Conservation (phyloP, 2,329 filamentous ascomycete genomes). For the Ascochyta clinopodiicola region DNA sequence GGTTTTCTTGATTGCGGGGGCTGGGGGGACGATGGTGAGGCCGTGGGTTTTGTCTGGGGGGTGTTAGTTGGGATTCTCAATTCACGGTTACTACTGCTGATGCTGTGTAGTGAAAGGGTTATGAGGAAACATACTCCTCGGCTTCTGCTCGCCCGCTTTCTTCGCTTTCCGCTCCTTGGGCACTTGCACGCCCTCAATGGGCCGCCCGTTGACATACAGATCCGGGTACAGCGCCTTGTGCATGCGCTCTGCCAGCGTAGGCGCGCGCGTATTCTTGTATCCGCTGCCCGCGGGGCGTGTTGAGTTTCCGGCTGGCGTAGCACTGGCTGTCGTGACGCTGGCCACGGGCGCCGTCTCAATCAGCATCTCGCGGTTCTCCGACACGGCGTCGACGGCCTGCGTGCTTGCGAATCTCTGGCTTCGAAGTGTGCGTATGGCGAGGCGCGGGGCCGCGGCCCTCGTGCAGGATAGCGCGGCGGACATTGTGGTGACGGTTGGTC, state of each 20-base stretch:
- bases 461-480: slow-evolving; percentile 61
- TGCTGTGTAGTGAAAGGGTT: no score
- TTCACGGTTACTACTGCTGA: no score
- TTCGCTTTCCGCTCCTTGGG: slow-evolving; percentile 1
- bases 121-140: slow-evolving; percentile 12
- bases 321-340: no score
- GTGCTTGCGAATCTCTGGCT: slow-evolving; percentile 31
- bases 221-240: slow-evolving; percentile 29
- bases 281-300: neutral
- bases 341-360: slow-evolving; percentile 11
- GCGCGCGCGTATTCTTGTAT: slow-evolving; percentile 1
- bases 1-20: slow-evolving; percentile 61
- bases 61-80: slow-evolving; percentile 5
- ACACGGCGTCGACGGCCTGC: slow-evolving; percentile 19
- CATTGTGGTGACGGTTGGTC: slow-evolving; percentile 54
- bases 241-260: slow-evolving; percentile 23
- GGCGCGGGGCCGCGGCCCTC: slow-evolving; percentile 60
- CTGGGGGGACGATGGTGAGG: slow-evolving; percentile 57
- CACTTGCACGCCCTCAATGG: slow-evolving; percentile 4
- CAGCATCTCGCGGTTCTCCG: slow-evolving; percentile 16
- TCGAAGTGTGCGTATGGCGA: slow-evolving; percentile 22
- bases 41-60: slow-evolving; percentile 35
- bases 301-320: neutral
- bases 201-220: slow-evolving; percentile 14
- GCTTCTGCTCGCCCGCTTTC: slow-evolving; percentile 8